Base-by-base conservation (phyloP, 2,329 filamentous ascomycete species). In the Paradendryphiella salina region DNA sequence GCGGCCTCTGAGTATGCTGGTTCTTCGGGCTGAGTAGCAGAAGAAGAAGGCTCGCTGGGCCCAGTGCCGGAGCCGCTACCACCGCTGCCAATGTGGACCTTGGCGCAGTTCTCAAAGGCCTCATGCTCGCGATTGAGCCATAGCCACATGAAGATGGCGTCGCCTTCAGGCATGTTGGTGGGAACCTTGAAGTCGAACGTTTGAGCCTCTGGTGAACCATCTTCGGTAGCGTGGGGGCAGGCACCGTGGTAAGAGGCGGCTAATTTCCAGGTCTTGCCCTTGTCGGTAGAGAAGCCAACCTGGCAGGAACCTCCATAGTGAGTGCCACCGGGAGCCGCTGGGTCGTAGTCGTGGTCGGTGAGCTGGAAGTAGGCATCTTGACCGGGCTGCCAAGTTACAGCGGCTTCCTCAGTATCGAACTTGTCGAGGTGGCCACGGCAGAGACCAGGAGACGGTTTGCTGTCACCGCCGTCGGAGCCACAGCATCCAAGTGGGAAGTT, bases 291-390 rank as follows among this genome's bases (percentile, higher is more conserved):
- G 60, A 77, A 75, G 5, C 77, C 77, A 7, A 77, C 73, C 56
- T 79, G 77, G 60, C 77, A 79, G 8, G 71, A 75, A 28, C 77
- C 77, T 44, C 77, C 77, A 45, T 71, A 77, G 56, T 80, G 77
- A 33, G 75, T 79, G 11, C 73, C 66, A 2, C 65, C 65, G 32
- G 68, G 64, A 1, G 62, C 57, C 13, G 58, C 60, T 3, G 59
- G 45, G 43, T 60, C 60, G 26, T 67, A 57, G 50, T 73, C 77
- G 52, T 72, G 73, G 32, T 71, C 62, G 7, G 62, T 57, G 21
- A 61, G 57, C 43, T 67, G 54, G 63, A 75, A 79, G 53, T 73
- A 73, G 40, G 75, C 75, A 23, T 64, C 69, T 43, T 70, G 73
- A 10, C 76, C 77, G 4, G 75, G 68, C 15, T 64, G 48, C 77